These are phyloP conservation scores for Collybia nuda DNA, from an alignment of 768 basidiomycete genomes.

Conservation along the genomic window DNA sequence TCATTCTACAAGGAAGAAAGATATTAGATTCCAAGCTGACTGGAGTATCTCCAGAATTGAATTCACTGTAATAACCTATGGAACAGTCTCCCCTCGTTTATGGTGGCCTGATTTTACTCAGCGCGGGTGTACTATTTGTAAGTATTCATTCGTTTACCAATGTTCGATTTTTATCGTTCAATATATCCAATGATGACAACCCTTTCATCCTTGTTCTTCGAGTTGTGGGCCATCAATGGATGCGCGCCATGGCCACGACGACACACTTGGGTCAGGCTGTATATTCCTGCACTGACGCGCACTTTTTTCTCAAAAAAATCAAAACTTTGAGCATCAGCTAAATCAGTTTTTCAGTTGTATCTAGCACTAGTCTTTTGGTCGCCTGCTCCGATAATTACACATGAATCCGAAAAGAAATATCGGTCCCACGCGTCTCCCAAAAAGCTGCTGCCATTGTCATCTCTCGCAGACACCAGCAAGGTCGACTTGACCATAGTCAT, in stretches of 20 bases:
- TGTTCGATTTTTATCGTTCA: background rate
- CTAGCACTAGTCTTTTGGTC: constrained; percentile 72
- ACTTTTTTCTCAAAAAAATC: background rate
- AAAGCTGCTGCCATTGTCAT: constrained; percentile 54
- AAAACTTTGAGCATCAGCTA: constrained; percentile 4
- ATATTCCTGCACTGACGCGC: constrained; percentile 37
- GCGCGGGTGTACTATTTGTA: constrained; percentile 33
- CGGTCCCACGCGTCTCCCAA: constrained; percentile 53
- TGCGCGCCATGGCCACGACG: constrained; percentile 68
- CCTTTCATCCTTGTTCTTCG: constrained; percentile 94
- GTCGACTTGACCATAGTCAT: constrained; percentile 81
- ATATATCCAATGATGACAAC: constrained; percentile 49
- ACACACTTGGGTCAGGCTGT: constrained; percentile 51
- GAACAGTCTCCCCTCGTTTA: constrained; percentile 32
- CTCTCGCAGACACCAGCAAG: constrained; percentile 51
- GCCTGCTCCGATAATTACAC: constrained; percentile 62
- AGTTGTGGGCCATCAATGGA: constrained; percentile 55
- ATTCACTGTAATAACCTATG: constrained; percentile 17
- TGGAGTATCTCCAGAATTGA: background rate
- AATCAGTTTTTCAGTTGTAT: constrained; percentile 54
- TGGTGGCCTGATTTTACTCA: constrained; percentile 30
- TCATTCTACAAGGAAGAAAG: background rate
- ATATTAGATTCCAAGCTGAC: background rate
- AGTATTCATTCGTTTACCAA: constrained; percentile 22
- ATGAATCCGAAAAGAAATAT: constrained; percentile 69